Conservation (phyloP, 331 rosid species). For the Prunus yedoensis region DNA sequence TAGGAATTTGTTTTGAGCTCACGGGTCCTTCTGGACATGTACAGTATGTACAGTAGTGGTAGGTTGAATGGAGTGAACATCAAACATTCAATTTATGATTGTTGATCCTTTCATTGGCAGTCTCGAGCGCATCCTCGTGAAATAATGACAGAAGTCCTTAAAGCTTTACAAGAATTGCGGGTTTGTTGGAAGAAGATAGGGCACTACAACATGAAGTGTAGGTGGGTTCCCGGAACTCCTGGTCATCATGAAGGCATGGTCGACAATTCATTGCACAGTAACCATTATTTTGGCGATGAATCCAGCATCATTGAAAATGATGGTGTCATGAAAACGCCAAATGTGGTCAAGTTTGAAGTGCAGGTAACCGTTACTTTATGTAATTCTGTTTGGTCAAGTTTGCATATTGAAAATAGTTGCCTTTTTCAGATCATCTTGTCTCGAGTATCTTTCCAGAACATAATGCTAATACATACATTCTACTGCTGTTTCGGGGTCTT, state of each 20-base stretch:
- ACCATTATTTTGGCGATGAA: slow-evolving; percentile 65
- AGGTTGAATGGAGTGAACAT: background rate
- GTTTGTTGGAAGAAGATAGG: slow-evolving; percentile 98
- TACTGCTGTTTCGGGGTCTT: background rate
- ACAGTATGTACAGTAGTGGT: background rate
- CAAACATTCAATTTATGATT: background rate
- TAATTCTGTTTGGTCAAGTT: no score
- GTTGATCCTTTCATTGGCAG: slow-evolving; percentile 42
- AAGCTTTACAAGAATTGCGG: slow-evolving; percentile 80
- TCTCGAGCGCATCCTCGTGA: slow-evolving; percentile 91
- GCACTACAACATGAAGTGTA: slow-evolving; percentile 92
- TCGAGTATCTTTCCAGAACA: background rate
- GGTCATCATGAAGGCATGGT: slow-evolving; percentile 60
- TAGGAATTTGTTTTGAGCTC: background rate
- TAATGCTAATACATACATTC: background rate
- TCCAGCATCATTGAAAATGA: slow-evolving; percentile 56
- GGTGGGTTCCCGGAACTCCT: slow-evolving; percentile 59
- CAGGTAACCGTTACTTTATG: slow-evolving; percentile 48
- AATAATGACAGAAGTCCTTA: slow-evolving; percentile 91
- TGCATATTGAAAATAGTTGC: no score
- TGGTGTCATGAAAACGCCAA: slow-evolving; percentile 47
- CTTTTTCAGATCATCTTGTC: no score
- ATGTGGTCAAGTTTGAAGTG: slow-evolving; percentile 88
- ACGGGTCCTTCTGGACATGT: background rate
- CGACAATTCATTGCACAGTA: slow-evolving; percentile 49